A percentile compares a stretch with the other conserved stretches of the same genome.
These are phyloP conservation scores for Themeda triandra DNA, from an alignment of 176 grass and related monocot genomes.

Conservation along the genomic window DNA sequence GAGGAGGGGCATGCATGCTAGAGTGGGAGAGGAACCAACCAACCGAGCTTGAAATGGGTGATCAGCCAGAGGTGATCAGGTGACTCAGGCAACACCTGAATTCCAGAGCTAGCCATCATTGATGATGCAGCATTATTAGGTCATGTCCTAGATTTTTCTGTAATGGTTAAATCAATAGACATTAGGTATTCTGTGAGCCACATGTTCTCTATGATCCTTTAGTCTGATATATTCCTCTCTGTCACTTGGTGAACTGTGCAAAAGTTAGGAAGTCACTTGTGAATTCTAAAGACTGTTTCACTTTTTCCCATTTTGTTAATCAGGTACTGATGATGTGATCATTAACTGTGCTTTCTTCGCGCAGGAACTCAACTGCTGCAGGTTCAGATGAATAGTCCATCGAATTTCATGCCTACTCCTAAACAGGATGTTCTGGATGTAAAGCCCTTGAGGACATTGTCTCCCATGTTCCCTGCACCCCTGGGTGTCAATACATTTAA, in stretches of 20 bases:
- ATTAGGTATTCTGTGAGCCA: background rate
- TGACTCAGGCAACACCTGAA: background rate
- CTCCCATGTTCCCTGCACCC: constrained; percentile 87
- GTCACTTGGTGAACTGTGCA: background rate
- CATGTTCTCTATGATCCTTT: background rate
- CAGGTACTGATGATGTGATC: background rate
- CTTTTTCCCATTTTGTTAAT: background rate
- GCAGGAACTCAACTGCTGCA: constrained; percentile 7
- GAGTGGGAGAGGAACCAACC: background rate
- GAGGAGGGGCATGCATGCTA: background rate
- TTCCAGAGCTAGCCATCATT: background rate
- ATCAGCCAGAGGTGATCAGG: background rate
- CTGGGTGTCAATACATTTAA: constrained; percentile 62
- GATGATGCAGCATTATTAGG: background rate
- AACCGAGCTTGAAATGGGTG: no score
- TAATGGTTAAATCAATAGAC: background rate
- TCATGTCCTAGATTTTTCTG: background rate
- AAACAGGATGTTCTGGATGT: constrained; percentile 65
- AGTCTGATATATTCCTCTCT: background rate
- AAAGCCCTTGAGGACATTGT: constrained; percentile 68
- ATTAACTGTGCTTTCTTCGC: constrained; percentile 30
- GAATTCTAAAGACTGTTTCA: background rate
- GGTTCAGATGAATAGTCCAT: constrained; percentile 29
- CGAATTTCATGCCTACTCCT: constrained; percentile 40
- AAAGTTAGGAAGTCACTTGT: background rate